These are phyloP conservation scores for Sanguinoderma infundibulare DNA, from an alignment of 1,284 basidiomycete genomes.

Conservation along the genomic window DNA sequence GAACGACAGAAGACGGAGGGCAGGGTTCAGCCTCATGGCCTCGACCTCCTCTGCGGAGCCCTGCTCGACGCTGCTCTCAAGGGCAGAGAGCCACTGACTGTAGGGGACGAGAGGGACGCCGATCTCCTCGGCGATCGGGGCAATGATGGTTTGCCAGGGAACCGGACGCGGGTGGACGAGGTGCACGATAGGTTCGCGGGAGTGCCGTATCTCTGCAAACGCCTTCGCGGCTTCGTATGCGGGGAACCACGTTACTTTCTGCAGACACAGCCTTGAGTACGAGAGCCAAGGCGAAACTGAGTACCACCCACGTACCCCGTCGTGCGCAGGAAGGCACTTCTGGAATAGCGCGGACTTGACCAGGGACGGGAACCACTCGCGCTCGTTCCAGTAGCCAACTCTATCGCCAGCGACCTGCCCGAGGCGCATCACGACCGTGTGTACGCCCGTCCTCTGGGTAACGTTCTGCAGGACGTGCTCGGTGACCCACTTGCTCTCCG, in stretches of 20 bases:
- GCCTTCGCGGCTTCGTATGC: conserved; percentile 29
- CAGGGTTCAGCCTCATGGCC: conserved; percentile 33
- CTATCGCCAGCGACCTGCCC: conserved; percentile 46
- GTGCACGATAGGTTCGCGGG: conserved; percentile 23
- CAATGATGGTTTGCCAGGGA: too few species aligned
- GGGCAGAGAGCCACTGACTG: conserved; percentile 24
- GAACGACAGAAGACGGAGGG: conserved; percentile 35
- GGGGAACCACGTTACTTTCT: conserved; percentile 33
- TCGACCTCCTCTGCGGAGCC: conserved; percentile 35
- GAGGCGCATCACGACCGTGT: conserved; percentile 41
- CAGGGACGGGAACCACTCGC: conserved; percentile 51
- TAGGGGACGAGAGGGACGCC: too few species aligned
- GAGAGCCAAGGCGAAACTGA: conserved; percentile 12
- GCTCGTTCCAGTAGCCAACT: too few species aligned
- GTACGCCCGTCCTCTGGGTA: conserved; percentile 28
- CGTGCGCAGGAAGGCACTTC: conserved; percentile 31
- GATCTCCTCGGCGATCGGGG: too few species aligned
- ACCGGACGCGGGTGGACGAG: too few species aligned
- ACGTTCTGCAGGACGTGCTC: conserved; percentile 37
- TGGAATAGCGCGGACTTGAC: conserved; percentile 39
- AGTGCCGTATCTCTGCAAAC: conserved; percentile 27
- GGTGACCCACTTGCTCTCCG: conserved; percentile 45
- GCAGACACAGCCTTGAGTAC: background rate
- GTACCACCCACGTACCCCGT: conserved; percentile 9
- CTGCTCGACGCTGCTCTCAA: conserved; percentile 15